These are phyloP conservation scores for Plantago elongata DNA, from an alignment of 257 asterid species.

Conservation along the genomic window DNA sequence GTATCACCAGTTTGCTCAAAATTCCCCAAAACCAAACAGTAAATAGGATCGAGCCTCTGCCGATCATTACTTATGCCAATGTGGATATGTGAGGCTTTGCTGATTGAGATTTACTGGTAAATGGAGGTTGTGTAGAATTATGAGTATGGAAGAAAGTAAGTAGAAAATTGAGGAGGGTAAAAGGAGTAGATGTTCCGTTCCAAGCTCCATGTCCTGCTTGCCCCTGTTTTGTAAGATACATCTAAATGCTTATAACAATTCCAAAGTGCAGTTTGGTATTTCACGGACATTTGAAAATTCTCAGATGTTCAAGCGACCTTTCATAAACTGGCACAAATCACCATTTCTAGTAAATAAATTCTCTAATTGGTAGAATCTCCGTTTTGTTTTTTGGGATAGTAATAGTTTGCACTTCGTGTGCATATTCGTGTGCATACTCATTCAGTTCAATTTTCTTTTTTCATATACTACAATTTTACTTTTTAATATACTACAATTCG, in stretches of 20 bases:
- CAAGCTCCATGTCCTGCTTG: neutral
- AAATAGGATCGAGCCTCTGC: constrained; percentile 41
- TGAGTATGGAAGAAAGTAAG: neutral
- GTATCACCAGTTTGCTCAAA: constrained; percentile 50
- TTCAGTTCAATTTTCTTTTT: too few species aligned
- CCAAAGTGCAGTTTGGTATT: neutral
- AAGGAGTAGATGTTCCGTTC: neutral
- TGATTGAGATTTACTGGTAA: constrained; percentile 12
- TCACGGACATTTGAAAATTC: neutral
- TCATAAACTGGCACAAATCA: too few species aligned
- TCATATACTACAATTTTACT: too few species aligned
- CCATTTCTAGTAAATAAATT: too few species aligned
- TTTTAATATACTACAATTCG: too few species aligned
- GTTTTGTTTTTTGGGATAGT: too few species aligned
- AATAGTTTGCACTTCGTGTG: too few species aligned
- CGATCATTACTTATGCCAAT: constrained; percentile 13
- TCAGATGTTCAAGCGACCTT: too few species aligned
- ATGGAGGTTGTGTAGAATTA: constrained; percentile 27
- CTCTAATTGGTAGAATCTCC: too few species aligned
- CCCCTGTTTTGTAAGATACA: too few species aligned
- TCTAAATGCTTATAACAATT: neutral
- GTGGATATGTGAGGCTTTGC: constrained; percentile 29
- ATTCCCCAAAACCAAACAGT: constrained; percentile 74
- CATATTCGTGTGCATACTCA: too few species aligned
- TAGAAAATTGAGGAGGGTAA: neutral